A percentile compares a stretch with the other conserved stretches of the same genome.
These are phyloP conservation scores for Nakazawaea wickerhamii DNA, from an alignment of 805 yeast species.

Conservation along the genomic window DNA sequence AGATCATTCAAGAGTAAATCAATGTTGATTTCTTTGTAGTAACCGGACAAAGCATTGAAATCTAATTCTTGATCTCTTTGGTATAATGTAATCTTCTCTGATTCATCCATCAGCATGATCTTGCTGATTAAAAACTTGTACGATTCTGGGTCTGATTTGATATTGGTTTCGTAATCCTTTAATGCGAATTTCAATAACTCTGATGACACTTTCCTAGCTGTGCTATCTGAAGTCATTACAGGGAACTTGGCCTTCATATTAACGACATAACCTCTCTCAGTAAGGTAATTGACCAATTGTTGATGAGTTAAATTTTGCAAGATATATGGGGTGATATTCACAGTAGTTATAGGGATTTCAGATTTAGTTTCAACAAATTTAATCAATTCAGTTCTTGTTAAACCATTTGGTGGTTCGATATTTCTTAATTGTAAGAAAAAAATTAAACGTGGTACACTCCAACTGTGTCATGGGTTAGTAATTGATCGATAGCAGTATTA, in stretches of 20 bases:
- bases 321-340: conserved; percentile 5
- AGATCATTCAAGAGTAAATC: conserved; percentile 1
- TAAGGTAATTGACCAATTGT: conserved; percentile 3
- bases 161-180: neutral
- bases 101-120: conserved; percentile 2
- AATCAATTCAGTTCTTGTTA: neutral
- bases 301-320: conserved; percentile 9
- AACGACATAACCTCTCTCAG: conserved; percentile 3
- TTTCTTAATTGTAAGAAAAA: conserved; percentile 2
- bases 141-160: neutral
- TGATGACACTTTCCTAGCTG: neutral
- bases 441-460: conserved; percentile 2
- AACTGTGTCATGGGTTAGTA: neutral
- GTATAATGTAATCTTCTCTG: neutral
- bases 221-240: neutral
- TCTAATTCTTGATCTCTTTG: neutral
- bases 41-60: neutral
- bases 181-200: conserved; percentile 2
- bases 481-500: neutral
- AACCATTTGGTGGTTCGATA: conserved; percentile 4
- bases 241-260: neutral
- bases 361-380: neutral
- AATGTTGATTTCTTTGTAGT: neutral
- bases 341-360: conserved; percentile 2
- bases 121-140: conserved; percentile 2